Base-by-base conservation (phyloP, 2,329 filamentous ascomycete species). In the Dactylellina cionopaga region DNA sequence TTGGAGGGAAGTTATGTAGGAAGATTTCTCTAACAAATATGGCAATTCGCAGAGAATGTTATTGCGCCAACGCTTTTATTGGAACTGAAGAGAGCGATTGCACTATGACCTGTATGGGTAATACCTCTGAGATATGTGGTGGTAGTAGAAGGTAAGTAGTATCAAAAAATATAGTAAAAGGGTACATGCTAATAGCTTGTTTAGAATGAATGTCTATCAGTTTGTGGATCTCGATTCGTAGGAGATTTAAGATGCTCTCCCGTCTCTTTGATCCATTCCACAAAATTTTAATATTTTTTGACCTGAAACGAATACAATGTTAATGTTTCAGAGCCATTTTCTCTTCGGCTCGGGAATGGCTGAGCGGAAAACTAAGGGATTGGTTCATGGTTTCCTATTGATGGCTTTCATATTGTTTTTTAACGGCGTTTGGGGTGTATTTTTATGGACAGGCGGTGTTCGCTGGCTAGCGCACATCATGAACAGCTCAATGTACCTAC, bases 121-220 rank as follows among this genome's bases (percentile, higher is more conserved):
- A 71, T 31, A 27, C 39, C 5, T 43, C 65, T 0, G 65, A 71
- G 35, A 56, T 71, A 27, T 71, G 65, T 37, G 65, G 65, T 31
- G 65, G 58, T 1, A 22, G 41, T 15, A 56, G 41, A 39, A 56
- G 41, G 65, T 63, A 58, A 58, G 54, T 58, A 31, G 2, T 5
- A 4, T 10, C 27, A 11, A 17, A 39, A 24, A 1, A 9, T n/a
- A 11, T 29, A 9, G n/a, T 24, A 19, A 44, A 41, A 9, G 9
- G 6, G 37, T 1, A 5, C 15, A n/a, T 47, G 17, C 52, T 68
- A 59, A 68, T 24, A 10, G 9, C 15, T 6, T 2, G 3, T 51
- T 10, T 35, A 71, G 65, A 35, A 63, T 63, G 65, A 71, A 71
- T 17, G 65, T 71, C 9, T 71, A 71, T 33, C 43, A 52, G 11